phyloP scores from a whole-genome alignment of 2,329 filamentous ascomycete species.

The Apiospora marii region DNA sequence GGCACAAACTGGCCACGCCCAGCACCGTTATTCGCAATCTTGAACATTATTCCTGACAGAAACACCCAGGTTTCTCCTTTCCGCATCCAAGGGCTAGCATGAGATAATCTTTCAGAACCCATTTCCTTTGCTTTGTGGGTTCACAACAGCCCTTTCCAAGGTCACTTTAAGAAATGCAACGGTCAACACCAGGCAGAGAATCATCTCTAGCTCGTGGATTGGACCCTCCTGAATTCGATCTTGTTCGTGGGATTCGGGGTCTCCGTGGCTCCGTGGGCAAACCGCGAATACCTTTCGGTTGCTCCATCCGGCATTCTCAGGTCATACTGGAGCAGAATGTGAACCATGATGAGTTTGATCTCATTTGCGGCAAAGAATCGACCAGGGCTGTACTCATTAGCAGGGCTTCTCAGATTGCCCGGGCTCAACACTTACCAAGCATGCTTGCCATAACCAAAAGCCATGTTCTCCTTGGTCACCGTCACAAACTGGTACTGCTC shows the following conservation, averaged over 20 bases:
- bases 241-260: constrained; percentile 34
- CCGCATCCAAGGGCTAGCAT: not conserved
- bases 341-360: constrained; percentile 52
- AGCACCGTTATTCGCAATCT: not conserved
- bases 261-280: constrained; percentile 28
- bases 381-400: constrained; percentile 38
- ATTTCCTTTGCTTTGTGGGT: not conserved
- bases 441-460: constrained; percentile 51
- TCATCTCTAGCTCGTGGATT: not conserved
- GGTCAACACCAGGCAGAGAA: not conserved
- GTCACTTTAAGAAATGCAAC: not conserved
- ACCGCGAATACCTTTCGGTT: constrained; percentile 33
- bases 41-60: not conserved
- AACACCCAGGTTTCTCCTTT: not conserved
- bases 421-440: constrained; percentile 35
- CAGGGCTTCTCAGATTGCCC: constrained; percentile 11
- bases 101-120: not conserved
- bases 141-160: not conserved
- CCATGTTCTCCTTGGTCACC: constrained; percentile 42
- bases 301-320: constrained; percentile 39
- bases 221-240: constrained; percentile 28
- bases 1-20: not conserved
- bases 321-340: constrained; percentile 49
- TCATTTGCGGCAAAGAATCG: constrained; percentile 53
- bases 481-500: constrained; percentile 51